These are phyloP conservation scores for Kluyveromyces sp. DNA, from an alignment of 1,139 yeast genomes.

Conservation along the genomic window DNA sequence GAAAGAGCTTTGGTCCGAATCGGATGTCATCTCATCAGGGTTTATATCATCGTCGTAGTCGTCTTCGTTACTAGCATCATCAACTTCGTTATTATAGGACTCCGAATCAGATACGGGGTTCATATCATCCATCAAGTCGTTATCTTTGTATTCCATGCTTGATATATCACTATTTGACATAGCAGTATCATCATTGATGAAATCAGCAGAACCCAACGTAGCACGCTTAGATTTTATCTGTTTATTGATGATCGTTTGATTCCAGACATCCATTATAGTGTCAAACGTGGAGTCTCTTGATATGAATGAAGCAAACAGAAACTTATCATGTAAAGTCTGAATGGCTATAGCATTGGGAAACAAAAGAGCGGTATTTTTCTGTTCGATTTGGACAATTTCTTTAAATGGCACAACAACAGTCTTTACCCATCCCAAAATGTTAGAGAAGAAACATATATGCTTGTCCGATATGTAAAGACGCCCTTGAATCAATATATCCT, in stretches of 20 bases:
- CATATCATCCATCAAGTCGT: constrained; percentile 14
- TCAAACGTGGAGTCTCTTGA: constrained; percentile 62
- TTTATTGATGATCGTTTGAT: constrained; percentile 31
- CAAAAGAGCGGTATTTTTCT: constrained; percentile 63
- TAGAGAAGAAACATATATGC: constrained; percentile 61
- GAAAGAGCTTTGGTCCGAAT: constrained; percentile 20
- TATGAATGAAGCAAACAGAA: constrained; percentile 65
- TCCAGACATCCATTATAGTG: constrained; percentile 58
- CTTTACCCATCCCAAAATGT: constrained; percentile 69
- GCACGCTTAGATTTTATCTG: neutral
- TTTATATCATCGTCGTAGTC: constrained; percentile 29
- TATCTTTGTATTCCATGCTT: constrained; percentile 16
- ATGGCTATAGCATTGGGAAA: constrained; percentile 72
- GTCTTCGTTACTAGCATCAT: constrained; percentile 21
- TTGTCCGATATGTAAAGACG: constrained; percentile 55
- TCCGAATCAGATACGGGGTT: constrained; percentile 15
- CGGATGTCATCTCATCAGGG: constrained; percentile 18
- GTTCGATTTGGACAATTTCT: constrained; percentile 65
- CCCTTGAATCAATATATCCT: constrained; percentile 69
- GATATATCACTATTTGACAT: constrained; percentile 9
- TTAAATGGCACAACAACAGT: constrained; percentile 57
- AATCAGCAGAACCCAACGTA: constrained; percentile 1
- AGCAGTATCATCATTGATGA: constrained; percentile 1
- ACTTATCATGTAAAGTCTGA: constrained; percentile 62
- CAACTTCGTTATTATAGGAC: constrained; percentile 9